phyloP scores from a whole-genome alignment of 140 eudicot genomes.

The Artemisia princeps region DNA sequence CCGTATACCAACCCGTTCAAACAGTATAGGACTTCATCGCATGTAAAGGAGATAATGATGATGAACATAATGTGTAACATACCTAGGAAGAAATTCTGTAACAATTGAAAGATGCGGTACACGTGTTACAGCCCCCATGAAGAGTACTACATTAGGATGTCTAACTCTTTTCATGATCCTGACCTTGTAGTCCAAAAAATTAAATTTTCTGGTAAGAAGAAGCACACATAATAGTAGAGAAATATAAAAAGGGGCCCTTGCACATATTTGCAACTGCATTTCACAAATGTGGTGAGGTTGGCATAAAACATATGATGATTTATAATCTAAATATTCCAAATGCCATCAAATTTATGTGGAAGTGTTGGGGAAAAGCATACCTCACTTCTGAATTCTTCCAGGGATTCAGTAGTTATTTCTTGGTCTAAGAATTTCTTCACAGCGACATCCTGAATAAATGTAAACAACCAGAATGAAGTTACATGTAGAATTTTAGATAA shows the following conservation, averaged over 20 bases:
- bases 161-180: slow-evolving; percentile 82
- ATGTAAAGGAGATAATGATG: background rate
- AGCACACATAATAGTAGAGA: slow-evolving; percentile 2
- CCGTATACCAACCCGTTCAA: background rate
- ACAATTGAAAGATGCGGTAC: slow-evolving; percentile 93
- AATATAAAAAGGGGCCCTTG: background rate
- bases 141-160: slow-evolving; percentile 95
- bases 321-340: background rate
- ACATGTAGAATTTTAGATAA: background rate
- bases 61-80: slow-evolving; percentile 26
- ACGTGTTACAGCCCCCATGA: slow-evolving; percentile 99
- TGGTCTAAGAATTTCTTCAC: slow-evolving; percentile 88
- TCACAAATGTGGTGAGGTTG: background rate
- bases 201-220: slow-evolving; percentile 11
- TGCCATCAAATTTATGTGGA: background rate
- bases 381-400: slow-evolving; percentile 92
- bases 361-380: slow-evolving; percentile 30
- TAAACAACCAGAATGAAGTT: background rate
- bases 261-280: background rate
- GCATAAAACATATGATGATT: background rate
- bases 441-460: slow-evolving; percentile 74
- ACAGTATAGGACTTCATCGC: background rate
- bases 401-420: slow-evolving; percentile 73
- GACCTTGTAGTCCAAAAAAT: slow-evolving; percentile 48
- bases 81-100: slow-evolving; percentile 98